Conservation (phyloP, 805 yeast genomes). For the Yamadazyma sp. region DNA sequence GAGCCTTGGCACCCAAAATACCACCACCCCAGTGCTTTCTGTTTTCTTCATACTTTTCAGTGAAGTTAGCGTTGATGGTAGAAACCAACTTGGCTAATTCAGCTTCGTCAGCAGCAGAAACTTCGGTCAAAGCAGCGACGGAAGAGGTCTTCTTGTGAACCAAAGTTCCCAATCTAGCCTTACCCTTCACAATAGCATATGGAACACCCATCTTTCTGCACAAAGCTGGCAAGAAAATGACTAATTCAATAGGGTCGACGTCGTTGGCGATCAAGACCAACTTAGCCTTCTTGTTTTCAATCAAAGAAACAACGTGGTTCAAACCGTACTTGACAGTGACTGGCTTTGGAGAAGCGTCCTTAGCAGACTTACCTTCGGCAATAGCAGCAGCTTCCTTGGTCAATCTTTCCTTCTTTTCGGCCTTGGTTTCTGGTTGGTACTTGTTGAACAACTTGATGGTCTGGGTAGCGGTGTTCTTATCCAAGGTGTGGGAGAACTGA, state of each 20-base stretch:
- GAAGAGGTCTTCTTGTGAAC: conserved; percentile 98
- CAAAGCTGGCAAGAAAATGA: conserved; percentile 95
- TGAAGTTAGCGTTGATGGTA: conserved; percentile 90
- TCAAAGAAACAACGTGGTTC: conserved; percentile 95
- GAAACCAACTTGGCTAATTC: conserved; percentile 90
- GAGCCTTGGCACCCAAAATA: conserved; percentile 92
- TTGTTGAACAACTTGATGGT: conserved; percentile 97
- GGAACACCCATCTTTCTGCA: conserved; percentile 99
- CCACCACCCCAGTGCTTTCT: conserved; percentile 99
- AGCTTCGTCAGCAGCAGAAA: conserved; percentile 90
- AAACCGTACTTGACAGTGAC: conserved; percentile 96
- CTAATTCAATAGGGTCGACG: conserved; percentile 98
- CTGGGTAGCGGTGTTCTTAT: conserved; percentile 98
- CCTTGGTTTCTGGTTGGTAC: conserved; percentile 97
- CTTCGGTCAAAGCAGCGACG: conserved; percentile 96
- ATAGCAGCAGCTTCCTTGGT: conserved; percentile 98
- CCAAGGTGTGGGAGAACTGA: conserved; percentile 93
- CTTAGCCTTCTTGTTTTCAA: conserved; percentile 98
- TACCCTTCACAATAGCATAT: conserved; percentile 74
- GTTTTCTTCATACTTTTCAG: conserved; percentile 89
- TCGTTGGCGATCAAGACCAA: conserved; percentile 97
- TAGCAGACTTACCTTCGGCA: conserved; percentile 96
- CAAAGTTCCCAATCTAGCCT: conserved; percentile 83
- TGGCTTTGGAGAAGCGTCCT: conserved; percentile 96
- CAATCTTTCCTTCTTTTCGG: conserved; percentile 98